Base-by-base conservation (phyloP, 73 alveolate species). In the Paramecium sexaurelia region DNA sequence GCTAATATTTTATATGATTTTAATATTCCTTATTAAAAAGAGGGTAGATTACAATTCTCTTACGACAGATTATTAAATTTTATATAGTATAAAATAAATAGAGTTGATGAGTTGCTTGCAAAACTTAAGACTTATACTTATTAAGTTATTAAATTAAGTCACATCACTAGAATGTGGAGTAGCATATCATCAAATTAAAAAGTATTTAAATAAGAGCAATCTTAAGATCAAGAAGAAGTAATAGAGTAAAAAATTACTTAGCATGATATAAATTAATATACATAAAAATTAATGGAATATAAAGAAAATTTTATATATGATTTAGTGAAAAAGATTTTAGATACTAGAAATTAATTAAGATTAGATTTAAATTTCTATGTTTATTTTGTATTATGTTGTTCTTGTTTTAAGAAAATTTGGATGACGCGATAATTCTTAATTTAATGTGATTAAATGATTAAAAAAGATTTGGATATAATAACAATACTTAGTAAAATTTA, bases 1-100 rank as follows among this genome's bases (percentile, higher is more conserved):
- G 86, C 86, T 5, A 71, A 71, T 71, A 37, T 20, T 71, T 35
- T 71, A 32, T 71, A 71, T 37, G 51, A 71, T 19, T 71, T 29
- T 71, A 71, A 71, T 33, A 32, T 71, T 29, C 67, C 67, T 51
- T 51, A 51, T 17, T 51, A 51, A 51, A 51, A 19, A 17, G 19
- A n/a, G 1, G 67, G 67, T 51, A 51, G 29, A 29, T 7, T 51
- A 51, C 29, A 51, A n/a, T 51, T 51, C 3, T 51, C 67, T 17
- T 51, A 51, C 17, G 67, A 51, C 17, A 15, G 67, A 51, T 17
- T 51, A 1, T 20, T 51, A 29, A 51, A 51, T 17, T 51, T 51
- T 51, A 51, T 51, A n/a, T 51, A 51, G 17, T 17, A 51, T 51
- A 51, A 51, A 17, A 51, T 51, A n/a, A 51, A 51, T 51, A 51